phyloP scores from a whole-genome alignment of 2,329 filamentous ascomycete genomes.

The Fusarium xyrophilum region DNA sequence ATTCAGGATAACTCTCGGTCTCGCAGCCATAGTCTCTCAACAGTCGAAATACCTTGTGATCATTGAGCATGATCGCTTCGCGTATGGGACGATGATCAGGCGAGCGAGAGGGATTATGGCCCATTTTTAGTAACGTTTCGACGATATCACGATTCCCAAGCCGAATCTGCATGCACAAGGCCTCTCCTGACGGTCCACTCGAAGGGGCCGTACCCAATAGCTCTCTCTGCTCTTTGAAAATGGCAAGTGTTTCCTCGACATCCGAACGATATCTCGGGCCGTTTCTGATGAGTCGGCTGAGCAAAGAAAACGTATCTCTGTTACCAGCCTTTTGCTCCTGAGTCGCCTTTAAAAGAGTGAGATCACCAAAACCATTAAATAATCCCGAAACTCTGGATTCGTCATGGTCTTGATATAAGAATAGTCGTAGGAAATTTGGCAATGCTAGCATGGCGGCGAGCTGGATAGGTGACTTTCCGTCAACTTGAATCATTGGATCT shows the following conservation, averaged over 20 bases:
- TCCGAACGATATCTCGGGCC: background rate
- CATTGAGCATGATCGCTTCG: background rate
- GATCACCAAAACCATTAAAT: background rate
- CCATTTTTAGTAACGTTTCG: background rate
- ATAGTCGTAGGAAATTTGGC: background rate
- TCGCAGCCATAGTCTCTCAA: background rate
- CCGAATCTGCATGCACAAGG: background rate
- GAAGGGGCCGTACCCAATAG: accelerated
- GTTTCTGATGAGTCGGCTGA: background rate
- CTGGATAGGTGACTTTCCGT: background rate
- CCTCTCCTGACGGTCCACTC: accelerated
- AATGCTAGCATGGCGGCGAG: background rate
- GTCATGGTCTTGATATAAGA: background rate
- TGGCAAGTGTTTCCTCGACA: background rate
- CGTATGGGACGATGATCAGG: background rate
- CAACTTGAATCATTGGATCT: background rate
- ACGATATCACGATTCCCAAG: background rate
- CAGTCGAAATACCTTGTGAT: background rate
- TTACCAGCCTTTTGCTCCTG: background rate
- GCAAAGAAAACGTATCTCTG: background rate
- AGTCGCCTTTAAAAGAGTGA: background rate
- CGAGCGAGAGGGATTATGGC: background rate
- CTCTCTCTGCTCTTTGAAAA: background rate
- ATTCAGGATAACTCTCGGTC: background rate
- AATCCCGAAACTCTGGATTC: accelerated